Conservation (phyloP, 768 basidiomycete genomes). For the Naganishia friedmannii region DNA sequence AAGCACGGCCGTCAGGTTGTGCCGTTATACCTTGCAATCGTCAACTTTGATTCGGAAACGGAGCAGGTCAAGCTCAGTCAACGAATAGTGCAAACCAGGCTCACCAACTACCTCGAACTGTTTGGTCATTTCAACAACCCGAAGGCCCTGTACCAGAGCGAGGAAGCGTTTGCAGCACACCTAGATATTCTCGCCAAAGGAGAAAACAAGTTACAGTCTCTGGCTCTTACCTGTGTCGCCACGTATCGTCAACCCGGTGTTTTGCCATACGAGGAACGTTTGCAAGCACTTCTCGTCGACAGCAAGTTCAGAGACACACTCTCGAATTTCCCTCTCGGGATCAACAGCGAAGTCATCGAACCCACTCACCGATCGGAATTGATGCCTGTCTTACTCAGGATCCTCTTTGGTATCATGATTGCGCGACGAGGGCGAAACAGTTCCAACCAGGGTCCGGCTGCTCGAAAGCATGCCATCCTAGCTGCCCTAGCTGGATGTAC, state of each 20-base stretch:
- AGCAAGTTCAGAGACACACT: constrained; percentile 86
- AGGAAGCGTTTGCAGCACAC: constrained; percentile 66
- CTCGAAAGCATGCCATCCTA: constrained; percentile 72
- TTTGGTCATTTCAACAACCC: constrained; percentile 90
- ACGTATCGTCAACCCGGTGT: constrained; percentile 72
- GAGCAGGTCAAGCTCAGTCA: constrained; percentile 53
- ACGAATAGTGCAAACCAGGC: constrained; percentile 49
- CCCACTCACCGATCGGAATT: constrained; percentile 63
- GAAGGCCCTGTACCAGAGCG: constrained; percentile 73
- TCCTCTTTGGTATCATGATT: constrained; percentile 84
- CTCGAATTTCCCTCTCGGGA: constrained; percentile 63
- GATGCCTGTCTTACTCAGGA: constrained; percentile 66
- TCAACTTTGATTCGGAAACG: constrained; percentile 37
- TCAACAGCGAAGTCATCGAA: constrained; percentile 59
- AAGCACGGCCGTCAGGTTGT: constrained; percentile 83
- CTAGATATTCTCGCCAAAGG: constrained; percentile 76
- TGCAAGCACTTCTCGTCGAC: constrained; percentile 74
- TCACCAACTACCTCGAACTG: constrained; percentile 73
- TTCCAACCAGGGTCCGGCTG: constrained; percentile 61
- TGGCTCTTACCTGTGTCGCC: constrained; percentile 72
- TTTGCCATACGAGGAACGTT: constrained; percentile 61
- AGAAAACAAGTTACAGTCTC: constrained; percentile 70
- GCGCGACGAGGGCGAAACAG: constrained; percentile 66
- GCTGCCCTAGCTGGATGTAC: constrained; percentile 67
- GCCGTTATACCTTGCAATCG: constrained; percentile 69